A percentile compares a stretch with the other conserved stretches of the same genome.
phyloP scores from a whole-genome alignment of 148 eudicot species.

The Camellia granthamiana region DNA sequence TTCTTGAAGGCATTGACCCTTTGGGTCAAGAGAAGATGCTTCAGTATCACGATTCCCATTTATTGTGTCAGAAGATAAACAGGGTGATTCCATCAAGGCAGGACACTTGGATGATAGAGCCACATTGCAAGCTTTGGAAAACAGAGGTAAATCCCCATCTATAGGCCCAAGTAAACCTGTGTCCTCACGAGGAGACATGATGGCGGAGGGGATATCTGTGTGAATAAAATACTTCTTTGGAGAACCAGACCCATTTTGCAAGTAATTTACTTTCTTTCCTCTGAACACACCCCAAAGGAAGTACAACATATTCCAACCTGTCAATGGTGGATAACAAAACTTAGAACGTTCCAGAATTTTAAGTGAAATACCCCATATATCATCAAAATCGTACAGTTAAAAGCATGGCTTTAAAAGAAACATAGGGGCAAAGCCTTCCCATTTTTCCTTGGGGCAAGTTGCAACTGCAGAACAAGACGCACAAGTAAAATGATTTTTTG shows the following conservation, averaged over 20 bases:
- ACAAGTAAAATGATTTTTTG: background rate
- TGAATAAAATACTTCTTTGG: constrained; percentile 30
- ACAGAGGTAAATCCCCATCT: constrained; percentile 31
- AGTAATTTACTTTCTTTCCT: constrained; percentile 43
- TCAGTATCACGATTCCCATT: constrained; percentile 35
- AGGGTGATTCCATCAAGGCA: constrained; percentile 24
- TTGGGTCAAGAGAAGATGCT: constrained; percentile 21
- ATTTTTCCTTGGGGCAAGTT: constrained; percentile 1
- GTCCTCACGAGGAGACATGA: constrained; percentile 34
- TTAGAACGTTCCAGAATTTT: background rate
- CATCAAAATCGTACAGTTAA: background rate
- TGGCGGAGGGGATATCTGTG: constrained; percentile 27
- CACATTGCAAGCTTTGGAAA: constrained; percentile 15
- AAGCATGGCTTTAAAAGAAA: constrained; percentile 1
- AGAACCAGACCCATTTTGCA: constrained; percentile 32
- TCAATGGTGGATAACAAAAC: constrained; percentile 14
- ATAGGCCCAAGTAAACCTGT: constrained; percentile 32
- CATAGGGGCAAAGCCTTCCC: background rate
- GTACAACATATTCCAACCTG: constrained; percentile 91
- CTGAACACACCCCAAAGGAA: constrained; percentile 92
- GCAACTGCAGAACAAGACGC: background rate
- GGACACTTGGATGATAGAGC: constrained; percentile 27
- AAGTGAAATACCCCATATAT: constrained; percentile 7
- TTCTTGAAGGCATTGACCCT: constrained; percentile 16
- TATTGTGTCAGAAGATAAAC: constrained; percentile 24